phyloP scores from a whole-genome alignment of 805 yeast species.

The Ascoidea rubescens region DNA sequence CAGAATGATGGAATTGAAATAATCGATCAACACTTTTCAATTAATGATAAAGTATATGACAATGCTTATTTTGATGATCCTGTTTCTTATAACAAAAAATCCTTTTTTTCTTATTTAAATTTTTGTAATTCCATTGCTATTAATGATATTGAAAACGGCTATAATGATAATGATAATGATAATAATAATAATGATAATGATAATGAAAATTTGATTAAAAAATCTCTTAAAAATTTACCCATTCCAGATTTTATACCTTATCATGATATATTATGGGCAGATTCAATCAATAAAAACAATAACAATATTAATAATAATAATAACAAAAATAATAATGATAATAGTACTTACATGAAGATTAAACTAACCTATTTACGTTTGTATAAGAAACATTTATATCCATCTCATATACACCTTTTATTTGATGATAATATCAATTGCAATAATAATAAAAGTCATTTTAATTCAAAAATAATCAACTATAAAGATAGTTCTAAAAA shows the following conservation, averaged over 20 bases:
- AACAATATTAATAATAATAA: too few relatives aligned
- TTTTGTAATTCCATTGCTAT: background rate
- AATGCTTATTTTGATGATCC: background rate
- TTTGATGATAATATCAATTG: background rate
- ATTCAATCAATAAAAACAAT: too few relatives aligned
- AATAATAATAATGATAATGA: too few relatives aligned
- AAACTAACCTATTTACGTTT: background rate
- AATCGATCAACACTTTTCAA: background rate
- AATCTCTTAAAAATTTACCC: too few relatives aligned
- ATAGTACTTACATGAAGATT: conserved; percentile 3
- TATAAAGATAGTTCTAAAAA: background rate
- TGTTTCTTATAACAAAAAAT: background rate
- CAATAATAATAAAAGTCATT: too few relatives aligned
- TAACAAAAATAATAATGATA: conserved; percentile 11
- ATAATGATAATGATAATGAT: too few relatives aligned
- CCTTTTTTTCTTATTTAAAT: background rate
- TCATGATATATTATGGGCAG: background rate
- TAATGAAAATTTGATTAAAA: too few relatives aligned
- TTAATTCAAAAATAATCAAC: too few relatives aligned
- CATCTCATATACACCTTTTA: background rate
- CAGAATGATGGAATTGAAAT: background rate
- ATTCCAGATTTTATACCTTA: background rate
- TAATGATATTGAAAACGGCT: too few relatives aligned
- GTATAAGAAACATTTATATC: background rate
- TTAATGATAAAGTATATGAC: background rate